phyloP scores from a whole-genome alignment of 768 basidiomycete genomes.

The Mycena metata region DNA sequence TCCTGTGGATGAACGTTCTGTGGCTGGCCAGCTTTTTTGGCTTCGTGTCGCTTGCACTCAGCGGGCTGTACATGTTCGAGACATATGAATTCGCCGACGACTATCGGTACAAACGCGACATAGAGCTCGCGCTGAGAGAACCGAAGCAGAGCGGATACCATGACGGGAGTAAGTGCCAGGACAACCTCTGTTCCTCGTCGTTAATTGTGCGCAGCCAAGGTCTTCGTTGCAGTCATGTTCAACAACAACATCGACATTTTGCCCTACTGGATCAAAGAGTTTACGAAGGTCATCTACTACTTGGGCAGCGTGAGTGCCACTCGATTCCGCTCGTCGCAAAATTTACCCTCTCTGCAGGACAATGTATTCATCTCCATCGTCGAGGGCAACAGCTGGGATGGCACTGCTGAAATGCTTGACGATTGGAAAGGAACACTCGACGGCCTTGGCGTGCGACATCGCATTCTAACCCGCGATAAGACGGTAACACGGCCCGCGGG shows the following conservation, averaged over 20 bases:
- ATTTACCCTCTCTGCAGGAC: slow-evolving; percentile 32
- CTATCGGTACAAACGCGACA: slow-evolving; percentile 40
- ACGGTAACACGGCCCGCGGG: background rate
- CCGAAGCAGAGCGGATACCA: slow-evolving; percentile 41
- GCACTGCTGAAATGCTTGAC: slow-evolving; percentile 48
- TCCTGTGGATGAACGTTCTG: background rate
- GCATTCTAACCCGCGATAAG: slow-evolving; percentile 1
- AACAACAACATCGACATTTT: slow-evolving; percentile 53
- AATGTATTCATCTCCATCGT: slow-evolving; percentile 48
- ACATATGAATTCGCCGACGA: slow-evolving; percentile 44
- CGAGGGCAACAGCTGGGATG: slow-evolving; percentile 50
- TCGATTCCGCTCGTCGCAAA: background rate
- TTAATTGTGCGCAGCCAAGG: slow-evolving; percentile 41
- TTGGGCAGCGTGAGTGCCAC: slow-evolving; percentile 46
- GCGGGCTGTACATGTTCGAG: slow-evolving; percentile 30
- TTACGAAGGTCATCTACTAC: slow-evolving; percentile 52
- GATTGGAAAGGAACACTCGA: slow-evolving; percentile 43
- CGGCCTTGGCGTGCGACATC: background rate
- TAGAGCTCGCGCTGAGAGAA: slow-evolving; percentile 39
- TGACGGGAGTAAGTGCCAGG: slow-evolving; percentile 29
- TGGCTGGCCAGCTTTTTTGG: slow-evolving; percentile 3
- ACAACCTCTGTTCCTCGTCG: background rate
- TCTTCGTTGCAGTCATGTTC: slow-evolving; percentile 57
- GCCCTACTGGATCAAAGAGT: slow-evolving; percentile 54
- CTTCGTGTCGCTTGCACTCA: slow-evolving; percentile 25